Percentiles rank a stretch among this genome's conserved stretches.
phyloP scores from a whole-genome alignment of 164 flowering plant species.

The Vitis cinerea region DNA sequence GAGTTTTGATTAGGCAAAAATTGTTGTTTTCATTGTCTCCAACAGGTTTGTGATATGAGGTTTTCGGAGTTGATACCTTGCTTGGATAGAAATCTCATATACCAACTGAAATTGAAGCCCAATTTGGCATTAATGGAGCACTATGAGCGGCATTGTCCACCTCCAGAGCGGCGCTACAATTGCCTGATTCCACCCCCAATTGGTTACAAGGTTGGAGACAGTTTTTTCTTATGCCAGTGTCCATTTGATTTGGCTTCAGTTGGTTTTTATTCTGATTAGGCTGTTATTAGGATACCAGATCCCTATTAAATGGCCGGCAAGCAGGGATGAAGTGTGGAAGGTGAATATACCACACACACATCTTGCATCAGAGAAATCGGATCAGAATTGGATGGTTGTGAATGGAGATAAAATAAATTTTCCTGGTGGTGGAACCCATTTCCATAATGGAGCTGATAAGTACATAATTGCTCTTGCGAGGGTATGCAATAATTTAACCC shows the following conservation, averaged over 20 bases:
- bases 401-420: constrained; percentile 79
- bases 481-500: constrained; percentile 26
- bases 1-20: background rate
- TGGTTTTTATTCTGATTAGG: constrained; percentile 23
- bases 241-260: constrained; percentile 4
- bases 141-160: constrained; percentile 90
- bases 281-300: constrained; percentile 53
- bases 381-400: constrained; percentile 91
- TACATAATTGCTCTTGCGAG: constrained; percentile 62
- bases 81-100: constrained; percentile 69
- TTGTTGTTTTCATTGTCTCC: background rate
- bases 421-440: constrained; percentile 93
- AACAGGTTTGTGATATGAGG: constrained; percentile 61
- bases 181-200: constrained; percentile 85
- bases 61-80: constrained; percentile 87
- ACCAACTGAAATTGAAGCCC: constrained; percentile 65
- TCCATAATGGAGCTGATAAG: constrained; percentile 81
- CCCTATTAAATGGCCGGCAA: constrained; percentile 80
- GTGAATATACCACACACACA: constrained; percentile 84
- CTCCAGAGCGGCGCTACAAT: constrained; percentile 65
- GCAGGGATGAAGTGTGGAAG: constrained; percentile 91
- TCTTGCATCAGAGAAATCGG: constrained; percentile 80
- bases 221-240: background rate
- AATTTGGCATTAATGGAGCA: constrained; percentile 88
- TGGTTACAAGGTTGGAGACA: constrained; percentile 73